A percentile compares a stretch with the other conserved stretches of the same genome.
Conservation (phyloP, 768 basidiomycete genomes). For the Baorangia bicolor region DNA sequence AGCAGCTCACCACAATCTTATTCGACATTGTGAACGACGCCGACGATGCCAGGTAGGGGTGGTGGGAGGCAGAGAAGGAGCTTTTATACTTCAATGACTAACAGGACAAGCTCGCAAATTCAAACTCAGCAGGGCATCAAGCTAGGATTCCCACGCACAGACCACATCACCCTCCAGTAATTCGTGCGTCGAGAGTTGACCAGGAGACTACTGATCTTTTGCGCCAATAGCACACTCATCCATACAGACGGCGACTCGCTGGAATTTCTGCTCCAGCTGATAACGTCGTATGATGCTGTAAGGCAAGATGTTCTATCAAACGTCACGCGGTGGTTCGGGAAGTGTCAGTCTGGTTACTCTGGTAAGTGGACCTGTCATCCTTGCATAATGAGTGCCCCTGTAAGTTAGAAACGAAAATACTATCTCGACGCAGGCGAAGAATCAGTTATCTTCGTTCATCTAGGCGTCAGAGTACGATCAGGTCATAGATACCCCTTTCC, state of each 20-base stretch:
- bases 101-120: slow-evolving; percentile 40
- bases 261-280: not conserved
- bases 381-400: not conserved
- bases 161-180: slow-evolving; percentile 25
- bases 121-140: slow-evolving; percentile 40
- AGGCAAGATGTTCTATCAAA: not conserved
- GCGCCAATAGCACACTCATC: not conserved
- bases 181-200: not conserved
- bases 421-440: not conserved
- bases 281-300: not conserved
- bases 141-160: slow-evolving; percentile 46
- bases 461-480: not conserved
- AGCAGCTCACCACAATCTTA: slow-evolving; percentile 97
- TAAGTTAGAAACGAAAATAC: not conserved
- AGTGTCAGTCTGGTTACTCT: not conserved
- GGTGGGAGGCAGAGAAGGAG: slow-evolving; percentile 32
- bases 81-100: slow-evolving; percentile 43
- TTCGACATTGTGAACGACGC: slow-evolving; percentile 72
- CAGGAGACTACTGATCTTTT: not conserved
- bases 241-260: not conserved
- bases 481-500: not conserved
- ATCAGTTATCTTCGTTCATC: not conserved
- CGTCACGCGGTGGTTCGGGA: not conserved
- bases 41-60: slow-evolving; percentile 27
- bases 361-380: not conserved